Evolutionary conservation across 768 basidiomycete genomes (phyloP), one percentile per base, ranked within the genome.

Genomic region (Serendipita indica): DNA sequence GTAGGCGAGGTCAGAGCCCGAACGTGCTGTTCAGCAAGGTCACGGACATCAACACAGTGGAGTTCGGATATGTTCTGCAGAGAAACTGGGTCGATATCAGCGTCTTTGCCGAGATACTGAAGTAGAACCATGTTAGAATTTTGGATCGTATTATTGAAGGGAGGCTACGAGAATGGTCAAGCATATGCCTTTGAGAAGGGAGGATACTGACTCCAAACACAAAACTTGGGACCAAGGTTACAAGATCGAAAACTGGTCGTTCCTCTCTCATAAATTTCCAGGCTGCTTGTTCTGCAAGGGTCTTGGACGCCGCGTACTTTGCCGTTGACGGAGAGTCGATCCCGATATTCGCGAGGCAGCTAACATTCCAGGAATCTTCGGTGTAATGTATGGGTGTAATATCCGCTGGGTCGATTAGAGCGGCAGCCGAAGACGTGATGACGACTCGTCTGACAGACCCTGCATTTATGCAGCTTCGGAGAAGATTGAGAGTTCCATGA

Each of bases 371-470:
- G 22, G 45, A 14, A 12, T 12, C 14, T 27, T 30, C 20, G 30
- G 10, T 54, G 12, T 22, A 54, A 20, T 6, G 16, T n/a, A n/a
- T 32, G 30, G n/a, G 30, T 27, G 35, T 5, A 5, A 25, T 20
- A 35, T 13, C 60, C 4, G 61, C 58, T 20, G 64, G 60, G 35
- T 64, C 60, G 41, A 67, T 61, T 62, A 72, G 61, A 27, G 71
- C 65, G 16, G 69, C 71, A 39, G 68, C 66, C n/a, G 68, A 68
- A 13, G 64, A 65, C 27, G 71, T 72, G 58, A 72, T 64, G 20
- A 71, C 67, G 4, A 72, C 63, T 30, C 71, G 63, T 60, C 69
- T 64, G 57, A 70, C 63, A 10, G 61, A 37, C 4, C 58, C 69
- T 65, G 65, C 59, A 63, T 68, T 68, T 60, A 65, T 52, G 25